Base-by-base conservation (phyloP, 148 eudicot species). In the Rhododendron henanense region DNA sequence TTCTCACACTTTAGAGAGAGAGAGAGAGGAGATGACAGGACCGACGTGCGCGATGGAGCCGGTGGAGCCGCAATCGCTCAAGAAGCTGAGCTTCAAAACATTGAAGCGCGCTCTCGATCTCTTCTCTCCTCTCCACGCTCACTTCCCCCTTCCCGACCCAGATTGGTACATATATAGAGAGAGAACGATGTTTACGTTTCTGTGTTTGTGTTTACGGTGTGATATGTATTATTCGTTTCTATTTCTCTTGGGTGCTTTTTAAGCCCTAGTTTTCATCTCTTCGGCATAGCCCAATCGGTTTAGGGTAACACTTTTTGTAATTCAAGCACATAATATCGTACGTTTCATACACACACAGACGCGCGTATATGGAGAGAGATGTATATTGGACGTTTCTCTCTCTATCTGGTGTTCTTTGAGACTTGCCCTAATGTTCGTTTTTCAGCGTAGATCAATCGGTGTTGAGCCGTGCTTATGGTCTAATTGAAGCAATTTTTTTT, bases 21-120 rank as follows among this genome's bases (percentile, higher is more conserved):
- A 45, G 48, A 45, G 48, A 45, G 6, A 57, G 5, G 10, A 44
- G 16, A 85, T 85, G 85, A 84, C 84, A 19, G 88, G 88, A 23
- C 18, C 79, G 41, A 39, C 41, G 41, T 35, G 82, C 85, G 21
- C 89, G 31, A 82, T 91, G 88, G 98, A 95, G 84, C 89, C 94
- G 5, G 94, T 95, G 16, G 99, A 97, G 90, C 94, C 95, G 5
- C 96, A 97, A 78, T 95, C 99, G 0, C 74, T 95, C 25, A 97
- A 95, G 86, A 95, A 97, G 88, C 94, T 95, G 2, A 93, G 89
- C 37, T 93, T 92, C 90, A 95, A 95, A 84, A 93, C 95, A 9
- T 78, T 92, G 0, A 97, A 97, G 89, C 95, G 99, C 0, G 83
- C 98, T 15, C 94, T 94, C 35, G 98, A 97, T 86, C 89, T 94